Evolutionary conservation across 805 yeast species (phyloP), one percentile per base, ranked within the genome.

Genomic region (Monosporozyma unispora): DNA sequence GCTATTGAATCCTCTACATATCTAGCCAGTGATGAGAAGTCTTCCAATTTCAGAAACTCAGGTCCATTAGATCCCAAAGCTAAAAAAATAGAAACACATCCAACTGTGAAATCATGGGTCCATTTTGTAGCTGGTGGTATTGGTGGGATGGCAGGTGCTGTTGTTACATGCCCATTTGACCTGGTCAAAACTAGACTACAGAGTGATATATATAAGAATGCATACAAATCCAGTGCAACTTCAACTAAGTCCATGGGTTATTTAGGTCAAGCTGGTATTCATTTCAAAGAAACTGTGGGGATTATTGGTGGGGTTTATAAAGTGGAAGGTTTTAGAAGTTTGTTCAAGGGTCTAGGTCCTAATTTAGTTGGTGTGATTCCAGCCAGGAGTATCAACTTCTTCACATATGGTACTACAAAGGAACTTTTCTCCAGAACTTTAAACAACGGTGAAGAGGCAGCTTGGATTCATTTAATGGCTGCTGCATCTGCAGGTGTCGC

Each of bases 131-230:
- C 95, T 11, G 95, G 93, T 46, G 95, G 96, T 12, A 65, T 87
- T 23, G 99, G 97, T 31, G 99, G 99, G 14, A 93, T 93, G 97
- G 87, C 91, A 28, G 99, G 99, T 23, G 96, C 99, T 1, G 70
- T 91, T 2, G 82, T 81, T 48, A 93, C 99, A 0, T 84, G 96
- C 58, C 99, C 99, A 0, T 79, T 93, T 53, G 99, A 90, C 67
- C 95, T 93, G 46, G 96, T 93, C 35, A 93, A 93, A 63, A 93
- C 99, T 0, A 76, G 99, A 60, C 70, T 93, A 49, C 99, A 93
- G 66, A 84, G 96, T 52, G 96, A 89, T 61, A 87, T 84, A 6
- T 90, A 84, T 58, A 77, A 76, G 54, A 69, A 74, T 7, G 67
- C 76, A 11, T 85, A 85, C 62, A 50, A 48, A 16, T 21, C 50